Evolutionary conservation across 2,329 filamentous ascomycete genomes (phyloP), one percentile per base, ranked within the genome.

Genomic region (Beauveria sp.): DNA sequence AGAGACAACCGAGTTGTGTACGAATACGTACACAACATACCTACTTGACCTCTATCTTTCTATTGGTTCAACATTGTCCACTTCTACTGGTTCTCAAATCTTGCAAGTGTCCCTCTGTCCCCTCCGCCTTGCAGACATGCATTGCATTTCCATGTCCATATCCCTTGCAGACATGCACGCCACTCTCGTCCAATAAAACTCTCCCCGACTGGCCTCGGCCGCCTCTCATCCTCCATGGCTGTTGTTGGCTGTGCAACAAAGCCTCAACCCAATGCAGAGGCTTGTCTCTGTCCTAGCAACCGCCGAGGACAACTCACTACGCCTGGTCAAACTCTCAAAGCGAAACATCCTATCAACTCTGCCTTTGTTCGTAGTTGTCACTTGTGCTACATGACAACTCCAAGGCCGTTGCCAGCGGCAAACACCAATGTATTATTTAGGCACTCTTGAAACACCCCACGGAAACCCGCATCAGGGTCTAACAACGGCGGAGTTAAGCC

Each of bases 401-500:
- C 16, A 51, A 8, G 10, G 49, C 20, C 26, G 26, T 31, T 51
- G 49, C 18, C 26, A 34, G 34, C 34, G 34, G 34, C 34, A 38
- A 38, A 38, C 34, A 38, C 14, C 34, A 38, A 38, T 38, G 12
- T 38, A 38, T 38, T 38, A 16, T 16, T 38, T 38, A 14, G 8
- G 28, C 18, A n/a, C 20, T 26, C 20, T 42, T 50, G 48, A 56
- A 54, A 54, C 52, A 56, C 45, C 56, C 31, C 43, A 22, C 43
- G 56, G 31, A 16, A 40, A 40, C 22, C 43, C 56, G 46, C 10
- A 50, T 59, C 56, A 51, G 56, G 56, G 56, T 59, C 56, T 26
- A 50, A 50, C 22, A 28, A 53, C n/a, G 26, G 49, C 49, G 20
- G 43, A 55, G 45, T 55, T 20, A 22, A 20, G 9, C 10, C 2